Conservation (phyloP, 345 rosid species). For the Brassica nigra region DNA sequence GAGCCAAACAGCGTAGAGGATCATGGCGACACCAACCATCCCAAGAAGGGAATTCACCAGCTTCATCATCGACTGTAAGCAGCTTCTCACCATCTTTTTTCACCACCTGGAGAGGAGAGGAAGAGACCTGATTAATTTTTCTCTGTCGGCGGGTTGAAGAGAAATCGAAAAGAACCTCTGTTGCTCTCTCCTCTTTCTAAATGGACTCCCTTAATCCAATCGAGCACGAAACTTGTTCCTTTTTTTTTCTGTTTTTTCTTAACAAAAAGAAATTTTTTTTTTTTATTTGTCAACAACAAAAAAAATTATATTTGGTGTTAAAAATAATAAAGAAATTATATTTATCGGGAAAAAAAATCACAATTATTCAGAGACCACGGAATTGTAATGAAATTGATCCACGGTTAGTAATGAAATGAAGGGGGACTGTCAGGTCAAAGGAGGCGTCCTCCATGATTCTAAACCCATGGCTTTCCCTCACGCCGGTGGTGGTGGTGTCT, state of each 20-base stretch:
- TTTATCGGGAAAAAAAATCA: neutral
- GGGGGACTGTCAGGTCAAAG: neutral
- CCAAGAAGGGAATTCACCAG: conserved; percentile 72
- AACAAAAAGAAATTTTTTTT: neutral
- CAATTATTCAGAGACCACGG: neutral
- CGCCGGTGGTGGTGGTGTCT: neutral
- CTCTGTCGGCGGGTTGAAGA: conserved; percentile 18
- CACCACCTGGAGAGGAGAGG: conserved; percentile 22
- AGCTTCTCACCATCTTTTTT: conserved; percentile 53
- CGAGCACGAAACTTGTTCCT: neutral
- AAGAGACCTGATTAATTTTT: conserved; percentile 17
- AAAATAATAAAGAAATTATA: neutral
- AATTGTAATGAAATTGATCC: neutral
- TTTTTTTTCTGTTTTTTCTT: neutral
- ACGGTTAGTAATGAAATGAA: neutral
- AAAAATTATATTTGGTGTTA: neutral
- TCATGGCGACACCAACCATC: conserved; percentile 82
- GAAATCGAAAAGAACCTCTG: neutral
- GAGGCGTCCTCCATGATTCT: neutral
- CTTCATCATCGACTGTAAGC: conserved; percentile 74
- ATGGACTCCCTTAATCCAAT: neutral
- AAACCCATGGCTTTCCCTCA: neutral
- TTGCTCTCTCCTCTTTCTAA: neutral
- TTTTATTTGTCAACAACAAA: neutral
- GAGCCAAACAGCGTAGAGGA: conserved; percentile 73